Evolutionary conservation across 169 alveolate genomes (phyloP).

Genomic region (Perkinsus marinus): DNA sequence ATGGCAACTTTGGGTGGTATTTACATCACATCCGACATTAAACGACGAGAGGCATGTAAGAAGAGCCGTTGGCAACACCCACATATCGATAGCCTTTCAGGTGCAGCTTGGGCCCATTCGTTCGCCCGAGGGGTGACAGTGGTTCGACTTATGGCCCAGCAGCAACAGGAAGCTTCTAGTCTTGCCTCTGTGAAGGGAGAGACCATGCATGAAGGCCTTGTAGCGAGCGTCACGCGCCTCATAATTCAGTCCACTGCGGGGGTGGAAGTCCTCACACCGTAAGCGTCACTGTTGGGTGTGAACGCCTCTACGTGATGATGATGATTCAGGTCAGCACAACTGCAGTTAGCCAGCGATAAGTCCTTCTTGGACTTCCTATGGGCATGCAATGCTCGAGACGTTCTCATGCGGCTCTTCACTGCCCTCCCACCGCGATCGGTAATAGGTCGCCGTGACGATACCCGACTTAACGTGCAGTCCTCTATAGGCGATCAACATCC

Average conservation of each 20-base stretch:
- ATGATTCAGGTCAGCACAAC: background rate
- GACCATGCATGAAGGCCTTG: background rate
- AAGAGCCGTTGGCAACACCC: background rate
- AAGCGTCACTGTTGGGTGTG: background rate
- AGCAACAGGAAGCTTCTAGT: background rate
- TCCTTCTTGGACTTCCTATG: background rate
- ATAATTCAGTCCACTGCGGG: background rate
- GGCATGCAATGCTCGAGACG: background rate
- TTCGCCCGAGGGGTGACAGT: background rate
- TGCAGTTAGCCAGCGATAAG: background rate
- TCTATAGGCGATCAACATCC: background rate
- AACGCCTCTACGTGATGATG: background rate
- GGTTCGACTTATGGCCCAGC: background rate
- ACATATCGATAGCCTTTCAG: background rate
- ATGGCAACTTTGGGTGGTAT: background rate
- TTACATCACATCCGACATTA: background rate
- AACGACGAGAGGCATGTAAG: background rate
- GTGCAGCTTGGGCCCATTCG: background rate
- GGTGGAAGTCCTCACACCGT: background rate
- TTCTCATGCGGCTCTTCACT: background rate
- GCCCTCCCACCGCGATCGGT: background rate
- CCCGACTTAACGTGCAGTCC: background rate
- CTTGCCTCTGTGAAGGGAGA: background rate
- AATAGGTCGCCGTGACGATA: background rate
- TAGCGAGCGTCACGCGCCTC: background rate